Evolutionary conservation across 257 asterid species (phyloP), one percentile per base, ranked within the genome.

Genomic region (Ilex aquifolium): DNA sequence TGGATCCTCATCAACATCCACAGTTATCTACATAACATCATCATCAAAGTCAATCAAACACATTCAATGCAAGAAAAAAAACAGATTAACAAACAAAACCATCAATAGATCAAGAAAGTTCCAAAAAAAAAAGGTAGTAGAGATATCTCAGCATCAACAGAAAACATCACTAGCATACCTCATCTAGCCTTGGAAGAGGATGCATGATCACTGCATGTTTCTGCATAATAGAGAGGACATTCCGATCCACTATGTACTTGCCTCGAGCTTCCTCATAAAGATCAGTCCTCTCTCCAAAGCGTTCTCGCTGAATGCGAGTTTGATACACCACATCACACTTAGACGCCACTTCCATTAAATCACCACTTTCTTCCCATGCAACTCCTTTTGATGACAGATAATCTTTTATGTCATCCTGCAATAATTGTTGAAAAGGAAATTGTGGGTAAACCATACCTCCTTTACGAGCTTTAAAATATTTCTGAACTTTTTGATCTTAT

Each of bases 171-270:
- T 46, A 65, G 51, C 56, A 49, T 53, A 88, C 95, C 96, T 93
- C 99, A 56, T 93, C 95, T 32, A 87, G 99, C 73, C 99, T 77
- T 56, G 99, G 99, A 32, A 92, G 75, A 63, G 97, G 99, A 74
- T 92, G 97, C 96, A 90, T 87, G 65, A 87, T 83, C 10, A 92
- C 91, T 7, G 99, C 95, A 55, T 92, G 99, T 75, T 81, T 85
- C 81, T 82, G 95, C 94, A 92, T 87, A 54, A 80, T 90, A 67
- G 69, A 60, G 65, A 87, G 61, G 56, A 89, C 85, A 49, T 62
- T 61, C 60, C 57, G 63, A 63, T 87, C 75, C 46, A 92, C 87
- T 8, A 89, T 87, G 82, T 90, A 89, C 80, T 82, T 92, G 46
- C 96, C 96, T 68, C 96, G 80, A 69, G 97, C 97, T 76, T 63